These are phyloP conservation scores for Apiospora rasikravindrae DNA, from an alignment of 2,329 filamentous ascomycete species.

Conservation along the genomic window DNA sequence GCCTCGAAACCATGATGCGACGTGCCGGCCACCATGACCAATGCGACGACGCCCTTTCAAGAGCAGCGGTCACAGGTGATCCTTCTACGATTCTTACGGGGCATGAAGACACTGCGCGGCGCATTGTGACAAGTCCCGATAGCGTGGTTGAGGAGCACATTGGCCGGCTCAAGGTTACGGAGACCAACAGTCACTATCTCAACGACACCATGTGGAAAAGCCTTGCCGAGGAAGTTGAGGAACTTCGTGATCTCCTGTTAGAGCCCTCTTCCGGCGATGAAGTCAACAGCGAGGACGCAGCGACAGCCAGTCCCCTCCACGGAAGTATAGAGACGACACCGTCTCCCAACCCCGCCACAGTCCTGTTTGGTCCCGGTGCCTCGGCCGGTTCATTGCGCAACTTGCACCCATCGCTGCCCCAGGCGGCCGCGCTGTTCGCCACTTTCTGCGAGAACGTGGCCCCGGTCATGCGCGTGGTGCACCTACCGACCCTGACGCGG, in stretches of 20 bases:
- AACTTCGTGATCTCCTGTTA: constrained; percentile 24
- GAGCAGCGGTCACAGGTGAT: no score
- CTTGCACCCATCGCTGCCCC: constrained; percentile 30
- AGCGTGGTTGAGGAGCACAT: not conserved
- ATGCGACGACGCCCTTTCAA: no score
- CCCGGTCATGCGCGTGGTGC: constrained; percentile 37
- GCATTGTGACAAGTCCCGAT: not conserved
- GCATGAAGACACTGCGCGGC: not conserved
- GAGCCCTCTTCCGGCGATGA: constrained; percentile 22
- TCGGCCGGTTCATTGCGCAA: constrained; percentile 31
- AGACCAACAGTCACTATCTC: constrained; percentile 6
- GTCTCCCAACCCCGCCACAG: constrained; percentile 26
- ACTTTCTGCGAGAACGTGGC: constrained; percentile 35
- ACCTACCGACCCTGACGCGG: constrained; percentile 34
- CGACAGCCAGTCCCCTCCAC: no score
- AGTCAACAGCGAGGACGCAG: not conserved
- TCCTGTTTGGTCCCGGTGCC: constrained; percentile 32
- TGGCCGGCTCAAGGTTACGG: not conserved
- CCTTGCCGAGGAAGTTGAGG: constrained; percentile 20
- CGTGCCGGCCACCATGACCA: not conserved
- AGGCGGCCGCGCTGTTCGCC: constrained; percentile 31
- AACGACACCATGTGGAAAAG: not conserved
- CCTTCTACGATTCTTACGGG: not conserved
- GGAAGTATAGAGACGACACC: not conserved
- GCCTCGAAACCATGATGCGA: not conserved